Percentiles rank a stretch among this genome's conserved stretches.
phyloP scores from a whole-genome alignment of 345 rosid species.

The Salix dunnii region DNA sequence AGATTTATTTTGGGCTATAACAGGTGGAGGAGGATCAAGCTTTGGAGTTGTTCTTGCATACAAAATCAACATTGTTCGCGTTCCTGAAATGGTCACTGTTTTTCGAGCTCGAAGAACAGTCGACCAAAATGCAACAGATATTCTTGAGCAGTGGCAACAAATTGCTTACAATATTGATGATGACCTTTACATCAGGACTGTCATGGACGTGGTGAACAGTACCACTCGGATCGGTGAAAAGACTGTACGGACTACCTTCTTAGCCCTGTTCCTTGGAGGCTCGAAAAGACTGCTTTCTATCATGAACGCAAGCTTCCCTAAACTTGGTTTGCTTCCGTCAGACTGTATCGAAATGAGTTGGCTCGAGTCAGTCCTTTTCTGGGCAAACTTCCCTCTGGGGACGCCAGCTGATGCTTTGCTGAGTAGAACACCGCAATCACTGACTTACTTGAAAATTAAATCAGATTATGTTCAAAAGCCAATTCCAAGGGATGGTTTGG shows the following conservation, averaged over 20 bases:
- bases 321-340: slow-evolving; percentile 7
- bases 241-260: slow-evolving; percentile 1
- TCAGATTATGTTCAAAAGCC: slow-evolving; percentile 24
- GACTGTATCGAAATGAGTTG: slow-evolving; percentile 11
- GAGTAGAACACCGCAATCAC: slow-evolving; percentile 1
- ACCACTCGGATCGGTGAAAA: background rate
- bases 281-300: background rate
- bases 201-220: background rate
- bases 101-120: slow-evolving; percentile 6
- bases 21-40: slow-evolving; percentile 9
- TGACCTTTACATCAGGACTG: slow-evolving; percentile 8
- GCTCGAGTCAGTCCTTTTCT: slow-evolving; percentile 14
- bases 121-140: slow-evolving; percentile 7
- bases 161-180: slow-evolving; percentile 4
- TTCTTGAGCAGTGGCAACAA: slow-evolving; percentile 8
- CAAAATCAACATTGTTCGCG: slow-evolving; percentile 8
- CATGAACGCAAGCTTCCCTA: background rate
- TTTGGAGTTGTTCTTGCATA: slow-evolving; percentile 12
- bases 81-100: slow-evolving; percentile 7
- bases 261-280: slow-evolving; percentile 2
- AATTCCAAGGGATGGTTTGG: slow-evolving; percentile 20
- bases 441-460: slow-evolving; percentile 17
- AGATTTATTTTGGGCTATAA: slow-evolving; percentile 12
- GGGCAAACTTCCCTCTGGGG: slow-evolving; percentile 15
- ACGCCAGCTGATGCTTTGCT: slow-evolving; percentile 12